Base-by-base conservation (phyloP, 495 filamentous ascomycete genomes). In the Penicillium herquei region DNA sequence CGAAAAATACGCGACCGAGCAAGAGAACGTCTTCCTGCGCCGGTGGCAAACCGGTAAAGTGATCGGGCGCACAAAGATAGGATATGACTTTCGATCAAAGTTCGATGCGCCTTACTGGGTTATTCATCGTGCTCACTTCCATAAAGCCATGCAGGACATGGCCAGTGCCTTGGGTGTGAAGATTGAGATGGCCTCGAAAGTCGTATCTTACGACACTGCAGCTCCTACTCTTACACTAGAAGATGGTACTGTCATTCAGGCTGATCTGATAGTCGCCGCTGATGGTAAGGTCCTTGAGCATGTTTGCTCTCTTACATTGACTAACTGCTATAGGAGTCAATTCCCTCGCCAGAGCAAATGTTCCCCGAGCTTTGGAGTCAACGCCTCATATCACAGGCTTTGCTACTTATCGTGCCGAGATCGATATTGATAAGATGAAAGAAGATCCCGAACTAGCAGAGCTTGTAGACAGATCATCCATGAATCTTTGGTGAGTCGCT, bases 121-220 rank as follows among this genome's bases (percentile, higher is more conserved):
- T 3, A 64, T 80, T 47, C 76, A 78, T 55, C 63, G 76, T 6
- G 72, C 74, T 0, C 57, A 80, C 54, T 71, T 76, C 34, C 76
- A 73, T 45, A 34, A 64, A 3, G 71, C 67, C 0, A 49, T 80
- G 42, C 57, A 71, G 45, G 12, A 57, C 8, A 47, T 54, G 6
- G 75, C 74, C 2, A 7, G 66, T 13, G 67, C 75, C 40, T 31
- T 74, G 14, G 76, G 77, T 7, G 41, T 73, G 51, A 33, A 42
- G 1, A 48, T 71, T 6, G 57, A 63, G 16, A 49, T 70, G 41
- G 65, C 50, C 6, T 49, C 61, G 12, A 54, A 57, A 32, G 66
- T 71, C 0, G 49, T 57, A 1, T 51, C 39, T 8, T 74, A 72
- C 53, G 51, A 73, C 46, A 11, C 58, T 1, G 42, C 54, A 8